These are phyloP conservation scores for Hysterangium stoloniferum DNA, from an alignment of 768 basidiomycete genomes.

Conservation along the genomic window DNA sequence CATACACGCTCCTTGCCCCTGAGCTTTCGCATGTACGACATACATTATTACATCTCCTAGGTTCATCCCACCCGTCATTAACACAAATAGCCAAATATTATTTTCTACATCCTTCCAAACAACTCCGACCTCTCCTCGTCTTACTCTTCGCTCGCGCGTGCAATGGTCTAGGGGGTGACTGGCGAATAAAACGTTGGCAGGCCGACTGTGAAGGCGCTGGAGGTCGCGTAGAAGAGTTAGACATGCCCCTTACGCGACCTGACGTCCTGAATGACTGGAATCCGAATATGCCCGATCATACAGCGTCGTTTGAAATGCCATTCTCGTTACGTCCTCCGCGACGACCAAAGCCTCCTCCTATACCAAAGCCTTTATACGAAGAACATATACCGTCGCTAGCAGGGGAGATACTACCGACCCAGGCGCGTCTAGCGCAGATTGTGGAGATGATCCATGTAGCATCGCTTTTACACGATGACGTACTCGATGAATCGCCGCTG, in stretches of 20 bases:
- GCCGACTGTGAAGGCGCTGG: conserved; percentile 50
- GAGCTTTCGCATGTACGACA: conserved; percentile 68
- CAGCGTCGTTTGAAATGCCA: conserved; percentile 51
- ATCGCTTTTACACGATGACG: conserved; percentile 86
- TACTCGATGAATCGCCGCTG: conserved; percentile 66
- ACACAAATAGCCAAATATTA: conserved; percentile 88
- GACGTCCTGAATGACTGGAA: conserved; percentile 91
- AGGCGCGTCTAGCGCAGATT: conserved; percentile 89
- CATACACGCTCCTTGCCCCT: conserved; percentile 58
- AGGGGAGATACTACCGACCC: conserved; percentile 66
- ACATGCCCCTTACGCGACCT: conserved; percentile 69
- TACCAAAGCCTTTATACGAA: conserved; percentile 24
- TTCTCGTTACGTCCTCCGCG: conserved; percentile 46
- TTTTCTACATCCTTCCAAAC: conserved; percentile 83
- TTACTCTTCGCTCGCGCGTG: conserved; percentile 88
- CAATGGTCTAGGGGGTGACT: conserved; percentile 74
- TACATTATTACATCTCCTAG: conserved; percentile 70
- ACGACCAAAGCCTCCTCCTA: conserved; percentile 28
- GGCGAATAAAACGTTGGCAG: conserved; percentile 51
- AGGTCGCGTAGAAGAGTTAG: conserved; percentile 52
- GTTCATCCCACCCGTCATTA: conserved; percentile 82
- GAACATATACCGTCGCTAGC: conserved; percentile 24
- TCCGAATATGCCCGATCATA: conserved; percentile 74
- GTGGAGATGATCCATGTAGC: conserved; percentile 98
- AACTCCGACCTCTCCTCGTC: conserved; percentile 83